These are phyloP conservation scores for Lentithecium fluviatile DNA, from an alignment of 495 filamentous ascomycete genomes.

Conservation along the genomic window DNA sequence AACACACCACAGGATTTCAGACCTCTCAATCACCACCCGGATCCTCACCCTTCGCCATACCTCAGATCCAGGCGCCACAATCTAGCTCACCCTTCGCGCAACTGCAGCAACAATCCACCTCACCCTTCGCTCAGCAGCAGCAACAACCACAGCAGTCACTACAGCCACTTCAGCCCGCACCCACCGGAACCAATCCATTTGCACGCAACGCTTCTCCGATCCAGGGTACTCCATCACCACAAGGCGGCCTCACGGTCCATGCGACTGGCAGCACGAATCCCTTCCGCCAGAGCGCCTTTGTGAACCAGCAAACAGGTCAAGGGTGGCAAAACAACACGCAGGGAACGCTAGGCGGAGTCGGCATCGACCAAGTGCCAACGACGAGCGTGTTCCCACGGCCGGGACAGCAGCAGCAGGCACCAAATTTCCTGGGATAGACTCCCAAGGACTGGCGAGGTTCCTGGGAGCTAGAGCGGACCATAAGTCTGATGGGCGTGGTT, in stretches of 20 bases:
- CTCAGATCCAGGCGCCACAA: conserved; percentile 10
- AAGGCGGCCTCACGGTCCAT: conserved; percentile 54
- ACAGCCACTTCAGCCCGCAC: conserved; percentile 56
- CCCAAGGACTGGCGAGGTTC: too few species aligned
- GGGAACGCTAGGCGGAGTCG: conserved; percentile 79
- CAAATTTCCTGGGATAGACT: background rate
- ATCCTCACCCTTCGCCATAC: conserved; percentile 22
- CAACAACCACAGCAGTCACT: conserved; percentile 49
- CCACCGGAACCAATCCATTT: conserved; percentile 74
- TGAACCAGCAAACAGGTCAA: conserved; percentile 80
- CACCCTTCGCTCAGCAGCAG: conserved; percentile 21
- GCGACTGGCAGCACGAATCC: conserved; percentile 91
- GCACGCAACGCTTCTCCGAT: conserved; percentile 47
- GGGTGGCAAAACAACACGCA: conserved; percentile 71
- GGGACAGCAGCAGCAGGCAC: conserved; percentile 46
- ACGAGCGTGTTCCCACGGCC: conserved; percentile 85
- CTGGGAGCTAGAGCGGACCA: too few species aligned
- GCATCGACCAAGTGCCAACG: conserved; percentile 67
- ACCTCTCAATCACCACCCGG: conserved; percentile 27
- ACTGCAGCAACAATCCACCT: conserved; percentile 35
- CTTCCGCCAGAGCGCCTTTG: conserved; percentile 83
- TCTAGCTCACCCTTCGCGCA: conserved; percentile 13
- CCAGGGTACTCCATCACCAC: conserved; percentile 22
- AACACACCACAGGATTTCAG: conserved; percentile 30
- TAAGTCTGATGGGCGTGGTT: too few species aligned